Evolutionary conservation across 805 yeast species (phyloP), one percentile per base, ranked within the genome.

Genomic region (Saturnispora ahearnii): DNA sequence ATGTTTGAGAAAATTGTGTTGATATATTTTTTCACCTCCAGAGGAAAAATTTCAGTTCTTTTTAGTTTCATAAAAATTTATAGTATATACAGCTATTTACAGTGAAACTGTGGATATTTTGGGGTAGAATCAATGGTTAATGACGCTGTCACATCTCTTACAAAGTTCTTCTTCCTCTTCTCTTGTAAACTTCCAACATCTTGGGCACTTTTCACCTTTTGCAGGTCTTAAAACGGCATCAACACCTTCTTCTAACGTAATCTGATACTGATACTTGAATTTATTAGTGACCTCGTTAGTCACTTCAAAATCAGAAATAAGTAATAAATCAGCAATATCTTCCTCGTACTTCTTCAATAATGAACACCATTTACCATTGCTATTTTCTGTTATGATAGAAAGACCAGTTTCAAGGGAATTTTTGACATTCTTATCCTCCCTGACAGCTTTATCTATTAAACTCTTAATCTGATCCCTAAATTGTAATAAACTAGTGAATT

Each of bases 101-200:
- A 43, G 41, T 28, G 5, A 8, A 18, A 4, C 12, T 4, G 22
- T 8, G 22, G 6, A 33, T 7, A 5, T n/a, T n/a, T 24, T 13
- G 5, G 12, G 13, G 32, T 34, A 13, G 28, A 31, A 21, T 36
- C 21, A 36, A 10, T 18, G 12, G 21, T 11, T 36, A 12, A 69
- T 59, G 31, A 74, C 81, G 1, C 57, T 54, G 11, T 66, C 64
- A 67, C 98, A 91, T 56, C 93, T 76, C 1, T 48, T 40, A 64
- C 99, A 91, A 29, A 89, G 67, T 1, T 63, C 64, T 10, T 78
- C 78, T 33, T 73, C 79, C 0, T 53, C 57, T 0, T 59, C 64
- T 0, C 95, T 70, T 7, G 77, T 77, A 61, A 68, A 81, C 59
- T 87, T 87, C 99, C 99, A 93, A 67, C 99, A 93, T 62, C 99